Evolutionary conservation across 2,329 filamentous ascomycete species (phyloP).

Genomic region (Sarocladium strictum): DNA sequence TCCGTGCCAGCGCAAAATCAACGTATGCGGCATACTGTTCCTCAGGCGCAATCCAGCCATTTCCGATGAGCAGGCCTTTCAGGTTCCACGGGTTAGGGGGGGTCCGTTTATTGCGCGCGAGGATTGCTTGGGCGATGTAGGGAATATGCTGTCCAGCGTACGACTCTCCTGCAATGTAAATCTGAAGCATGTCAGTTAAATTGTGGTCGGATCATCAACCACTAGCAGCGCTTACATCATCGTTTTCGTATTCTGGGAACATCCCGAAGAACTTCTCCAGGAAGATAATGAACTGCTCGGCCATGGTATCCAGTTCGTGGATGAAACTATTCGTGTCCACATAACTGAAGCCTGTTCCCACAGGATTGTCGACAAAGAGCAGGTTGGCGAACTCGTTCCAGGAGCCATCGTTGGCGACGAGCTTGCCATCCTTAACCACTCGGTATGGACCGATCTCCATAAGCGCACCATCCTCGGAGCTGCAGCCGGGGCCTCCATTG

Average conservation of each 20-base stretch:
- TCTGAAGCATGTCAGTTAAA: conserved; percentile 39
- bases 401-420: conserved; percentile 84
- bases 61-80: conserved; percentile 84
- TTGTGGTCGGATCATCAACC: neutral
- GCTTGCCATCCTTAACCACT: conserved; percentile 63
- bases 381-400: conserved; percentile 99
- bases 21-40: conserved; percentile 91
- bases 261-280: conserved; percentile 85
- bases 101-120: conserved; percentile 73
- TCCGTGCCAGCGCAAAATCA: conserved; percentile 71
- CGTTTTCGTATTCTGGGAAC: conserved; percentile 85
- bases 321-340: conserved; percentile 85
- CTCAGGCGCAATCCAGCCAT: conserved; percentile 89
- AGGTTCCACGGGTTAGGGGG: conserved; percentile 60
- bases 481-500: conserved; percentile 94
- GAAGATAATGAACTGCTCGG: conserved; percentile 79
- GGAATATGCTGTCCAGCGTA: conserved; percentile 97
- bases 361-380: conserved; percentile 94
- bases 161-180: conserved; percentile 94
- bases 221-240: conserved; percentile 68
- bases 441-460: conserved; percentile 96
- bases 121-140: conserved; percentile 87
- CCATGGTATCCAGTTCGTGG: conserved; percentile 82
- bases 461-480: conserved; percentile 91
- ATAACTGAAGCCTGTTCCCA: conserved; percentile 94